Evolutionary conservation across 2,329 filamentous ascomycete genomes (phyloP).

Genomic region (Curvularia lunata): DNA sequence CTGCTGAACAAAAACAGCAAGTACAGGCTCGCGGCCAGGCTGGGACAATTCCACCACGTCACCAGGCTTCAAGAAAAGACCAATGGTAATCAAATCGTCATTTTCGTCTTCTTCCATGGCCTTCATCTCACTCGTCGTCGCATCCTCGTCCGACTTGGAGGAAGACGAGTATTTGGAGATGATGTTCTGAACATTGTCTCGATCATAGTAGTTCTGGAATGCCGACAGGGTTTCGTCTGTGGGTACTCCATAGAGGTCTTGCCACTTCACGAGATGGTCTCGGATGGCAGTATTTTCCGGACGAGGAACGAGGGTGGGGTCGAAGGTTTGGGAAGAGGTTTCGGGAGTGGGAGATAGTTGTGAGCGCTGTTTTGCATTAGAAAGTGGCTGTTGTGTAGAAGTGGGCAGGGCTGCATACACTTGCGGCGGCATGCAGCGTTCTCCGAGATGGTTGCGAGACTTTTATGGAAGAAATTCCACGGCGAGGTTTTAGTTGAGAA

Average conservation of each 20-base stretch:
- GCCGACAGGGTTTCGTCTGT: constrained; percentile 37
- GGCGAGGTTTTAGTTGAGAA: constrained; percentile 6
- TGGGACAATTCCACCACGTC: constrained; percentile 58
- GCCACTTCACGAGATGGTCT: constrained; percentile 50
- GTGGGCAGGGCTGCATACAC: constrained; percentile 21
- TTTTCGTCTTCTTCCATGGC: constrained; percentile 29
- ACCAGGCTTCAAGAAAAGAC: constrained; percentile 50
- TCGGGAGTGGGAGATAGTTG: constrained; percentile 17
- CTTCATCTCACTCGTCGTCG: constrained; percentile 29
- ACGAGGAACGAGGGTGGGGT: constrained; percentile 24
- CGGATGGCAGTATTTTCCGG: constrained; percentile 31
- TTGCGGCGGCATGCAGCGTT: constrained; percentile 30
- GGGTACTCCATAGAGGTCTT: constrained; percentile 49
- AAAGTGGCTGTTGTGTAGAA: neutral
- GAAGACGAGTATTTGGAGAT: constrained; percentile 31
- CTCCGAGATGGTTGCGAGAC: constrained; percentile 21
- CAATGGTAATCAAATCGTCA: constrained; percentile 44
- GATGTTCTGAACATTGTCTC: constrained; percentile 33
- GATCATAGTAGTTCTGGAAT: constrained; percentile 40
- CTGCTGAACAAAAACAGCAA: constrained; percentile 58
- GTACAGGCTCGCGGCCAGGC: constrained; percentile 48
- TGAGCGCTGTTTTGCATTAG: constrained; percentile 26
- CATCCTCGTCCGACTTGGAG: constrained; percentile 34
- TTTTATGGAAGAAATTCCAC: constrained; percentile 17
- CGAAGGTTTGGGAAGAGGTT: constrained; percentile 10